phyloP scores from a whole-genome alignment of 306 rosid species.

The Vicia faba region DNA sequence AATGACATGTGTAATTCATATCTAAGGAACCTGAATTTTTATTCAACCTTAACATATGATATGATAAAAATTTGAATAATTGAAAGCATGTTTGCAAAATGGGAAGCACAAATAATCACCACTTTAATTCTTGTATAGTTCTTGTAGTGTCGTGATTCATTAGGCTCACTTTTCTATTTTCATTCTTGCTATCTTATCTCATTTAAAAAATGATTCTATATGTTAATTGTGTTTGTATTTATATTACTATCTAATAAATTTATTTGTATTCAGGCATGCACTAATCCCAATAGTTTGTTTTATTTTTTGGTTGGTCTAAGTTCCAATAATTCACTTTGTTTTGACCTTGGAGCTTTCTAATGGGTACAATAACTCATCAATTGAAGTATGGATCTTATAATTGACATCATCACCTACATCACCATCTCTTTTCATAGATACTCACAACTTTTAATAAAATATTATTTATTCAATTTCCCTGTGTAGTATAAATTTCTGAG shows the following conservation, averaged over 20 bases:
- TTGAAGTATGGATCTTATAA: conserved; percentile 9
- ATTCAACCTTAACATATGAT: conserved; percentile 20
- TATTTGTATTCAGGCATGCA: neutral
- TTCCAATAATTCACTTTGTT: neutral
- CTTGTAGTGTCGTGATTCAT: conserved; percentile 33
- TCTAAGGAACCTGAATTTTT: conserved; percentile 27
- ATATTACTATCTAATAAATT: neutral
- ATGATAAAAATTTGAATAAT: conserved; percentile 37
- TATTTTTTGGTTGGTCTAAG: neutral
- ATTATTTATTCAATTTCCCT: neutral
- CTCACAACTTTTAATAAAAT: neutral
- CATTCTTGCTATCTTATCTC: conserved; percentile 1
- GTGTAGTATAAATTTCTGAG: neutral
- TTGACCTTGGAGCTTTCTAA: neutral
- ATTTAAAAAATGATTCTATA: neutral
- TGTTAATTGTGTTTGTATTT: neutral
- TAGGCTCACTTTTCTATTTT: neutral
- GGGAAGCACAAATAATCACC: conserved; percentile 44
- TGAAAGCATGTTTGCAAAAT: conserved; percentile 42
- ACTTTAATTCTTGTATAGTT: neutral
- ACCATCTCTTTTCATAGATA: neutral
- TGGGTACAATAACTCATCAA: neutral
- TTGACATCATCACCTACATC: conserved; percentile 13
- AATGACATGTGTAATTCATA: conserved; percentile 34
- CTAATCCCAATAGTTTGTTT: neutral